Evolutionary conservation across 129 eudicot species (phyloP).

Genomic region (Ambrosia trifida): DNA sequence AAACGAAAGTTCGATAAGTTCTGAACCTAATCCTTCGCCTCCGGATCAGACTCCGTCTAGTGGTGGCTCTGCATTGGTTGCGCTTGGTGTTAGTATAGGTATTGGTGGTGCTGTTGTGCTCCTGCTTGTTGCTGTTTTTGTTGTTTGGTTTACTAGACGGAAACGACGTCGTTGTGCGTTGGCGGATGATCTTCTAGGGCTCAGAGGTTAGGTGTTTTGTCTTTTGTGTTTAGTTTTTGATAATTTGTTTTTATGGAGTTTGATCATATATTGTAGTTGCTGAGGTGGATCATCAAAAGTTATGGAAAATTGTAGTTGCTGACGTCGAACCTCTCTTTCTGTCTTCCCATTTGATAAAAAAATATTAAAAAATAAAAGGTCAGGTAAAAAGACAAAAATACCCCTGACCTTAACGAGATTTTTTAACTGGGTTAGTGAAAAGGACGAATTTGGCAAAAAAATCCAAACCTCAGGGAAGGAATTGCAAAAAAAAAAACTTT

Average conservation of each 20-base stretch:
- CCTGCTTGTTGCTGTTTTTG: slow-evolving; percentile 53
- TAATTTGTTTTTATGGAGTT: neutral
- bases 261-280: neutral
- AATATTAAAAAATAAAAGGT: no score
- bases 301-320: neutral
- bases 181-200: slow-evolving; percentile 36
- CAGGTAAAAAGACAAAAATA: no score
- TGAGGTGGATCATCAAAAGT: neutral
- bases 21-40: slow-evolving; percentile 31
- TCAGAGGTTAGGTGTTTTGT: slow-evolving; percentile 39
- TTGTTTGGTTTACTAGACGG: slow-evolving; percentile 49
- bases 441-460: no score
- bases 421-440: no score
- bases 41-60: slow-evolving; percentile 19
- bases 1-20: slow-evolving; percentile 8
- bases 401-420: no score
- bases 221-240: neutral
- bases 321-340: no score
- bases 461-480: no score
- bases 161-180: slow-evolving; percentile 40
- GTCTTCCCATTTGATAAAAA: no score
- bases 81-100: slow-evolving; percentile 70
- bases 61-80: slow-evolving; percentile 42
- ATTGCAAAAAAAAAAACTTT: no score
- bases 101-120: slow-evolving; percentile 66